Evolutionary conservation across 192 early-diverging fungal genomes (phyloP), one percentile per base, ranked within the genome.

Genomic region (Kappamyces sp.): DNA sequence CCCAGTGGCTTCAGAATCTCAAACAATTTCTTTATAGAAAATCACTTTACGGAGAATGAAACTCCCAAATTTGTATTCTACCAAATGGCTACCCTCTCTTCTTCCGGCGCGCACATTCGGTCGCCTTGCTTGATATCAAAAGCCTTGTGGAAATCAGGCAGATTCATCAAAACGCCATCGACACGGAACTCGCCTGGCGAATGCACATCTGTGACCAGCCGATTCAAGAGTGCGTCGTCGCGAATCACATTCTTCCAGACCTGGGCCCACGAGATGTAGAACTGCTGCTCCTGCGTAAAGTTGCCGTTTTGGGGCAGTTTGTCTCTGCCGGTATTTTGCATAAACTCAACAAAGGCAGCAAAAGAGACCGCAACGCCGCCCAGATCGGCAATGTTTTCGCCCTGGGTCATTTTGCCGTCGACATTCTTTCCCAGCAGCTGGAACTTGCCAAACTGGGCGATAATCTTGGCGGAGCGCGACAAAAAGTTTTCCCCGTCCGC

Each of bases 331-430:
- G 41, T 12, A 34, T 7, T 52, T 15, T 32, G 11, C 59, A 50
- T 6, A 33, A 9, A 22, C 31, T 55, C 57, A 12, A 30, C 1
- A 39, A 35, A 50, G 5, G 59, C 59, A 2, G 12, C 40, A 37
- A 35, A 37, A 1, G 59, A 12, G 6, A 60, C 46, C 12, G 22
- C 48, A 60, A 71, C 49, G 41, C 70, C 65, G 15, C 70, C 65
- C 41, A 71, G 45, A 59, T 71, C 70, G 15, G 65, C 70, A 63
- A 63, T 64, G 49, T 71, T 71, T 47, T 71, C 70, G 30, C 70
- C 70, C 38, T 60, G 45, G 1, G 60, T 59, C 22, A 47, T 33
- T 32, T 59, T 64, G 29, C 70, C 70, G 33, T 61, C 60, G 42
- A 68, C 14, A 1, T 60, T 60, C 32, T 60, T 7, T 8, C 49